Conservation (phyloP, 768 basidiomycete genomes). For the Polyporus arcularius region DNA sequence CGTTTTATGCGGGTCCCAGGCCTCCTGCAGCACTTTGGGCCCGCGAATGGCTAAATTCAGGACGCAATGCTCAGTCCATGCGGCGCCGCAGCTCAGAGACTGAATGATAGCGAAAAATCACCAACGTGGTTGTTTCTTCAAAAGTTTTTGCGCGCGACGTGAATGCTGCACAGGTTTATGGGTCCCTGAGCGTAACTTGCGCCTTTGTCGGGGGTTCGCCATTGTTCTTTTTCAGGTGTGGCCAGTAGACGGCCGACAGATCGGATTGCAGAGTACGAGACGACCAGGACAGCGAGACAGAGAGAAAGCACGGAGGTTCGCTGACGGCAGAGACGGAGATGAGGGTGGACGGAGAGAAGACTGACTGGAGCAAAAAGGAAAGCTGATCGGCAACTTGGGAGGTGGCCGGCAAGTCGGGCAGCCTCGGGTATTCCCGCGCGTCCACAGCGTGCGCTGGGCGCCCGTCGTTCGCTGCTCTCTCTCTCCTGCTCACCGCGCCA, state of each 20-base stretch:
- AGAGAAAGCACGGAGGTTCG: neutral
- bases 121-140: constrained; percentile 79
- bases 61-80: constrained; percentile 18
- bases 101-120: constrained; percentile 22
- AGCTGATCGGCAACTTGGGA: constrained; percentile 15
- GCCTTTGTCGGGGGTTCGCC: constrained; percentile 94
- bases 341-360: constrained; percentile 1
- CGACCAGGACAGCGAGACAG: neutral
- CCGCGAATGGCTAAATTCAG: constrained; percentile 67
- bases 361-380: constrained; percentile 6
- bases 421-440: constrained; percentile 14
- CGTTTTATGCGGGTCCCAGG: constrained; percentile 88
- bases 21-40: constrained; percentile 76
- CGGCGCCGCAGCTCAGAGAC: constrained; percentile 1
- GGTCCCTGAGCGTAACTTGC: constrained; percentile 79
- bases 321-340: constrained; percentile 4
- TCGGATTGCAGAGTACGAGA: constrained; percentile 6
- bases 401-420: constrained; percentile 13
- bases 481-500: neutral
- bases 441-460: neutral
- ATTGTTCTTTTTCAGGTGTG: constrained; percentile 41
- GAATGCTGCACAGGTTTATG: constrained; percentile 76
- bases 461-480: neutral
- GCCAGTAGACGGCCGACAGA: constrained; percentile 6
- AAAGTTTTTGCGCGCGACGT: constrained; percentile 67